phyloP scores from a whole-genome alignment of 768 basidiomycete species.

The Paxillus ammoniavirescens region DNA sequence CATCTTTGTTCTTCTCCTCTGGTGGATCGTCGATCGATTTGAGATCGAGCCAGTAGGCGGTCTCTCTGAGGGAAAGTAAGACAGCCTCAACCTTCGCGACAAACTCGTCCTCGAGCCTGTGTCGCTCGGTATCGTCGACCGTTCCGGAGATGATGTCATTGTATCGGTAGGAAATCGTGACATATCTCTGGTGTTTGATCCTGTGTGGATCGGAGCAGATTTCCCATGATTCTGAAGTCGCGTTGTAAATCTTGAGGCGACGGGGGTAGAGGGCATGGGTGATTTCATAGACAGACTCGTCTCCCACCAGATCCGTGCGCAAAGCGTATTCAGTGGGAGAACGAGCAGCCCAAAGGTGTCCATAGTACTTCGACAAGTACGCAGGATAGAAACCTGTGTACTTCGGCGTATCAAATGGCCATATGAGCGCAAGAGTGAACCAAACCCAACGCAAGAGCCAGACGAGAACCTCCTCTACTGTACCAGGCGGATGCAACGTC shows the following conservation, averaged over 20 bases:
- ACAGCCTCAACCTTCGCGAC: neutral
- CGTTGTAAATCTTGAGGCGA: constrained; percentile 15
- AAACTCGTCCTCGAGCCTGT: neutral
- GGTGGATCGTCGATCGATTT: neutral
- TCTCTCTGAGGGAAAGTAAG: constrained; percentile 5
- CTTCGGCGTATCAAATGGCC: constrained; percentile 5
- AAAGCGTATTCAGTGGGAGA: constrained; percentile 21
- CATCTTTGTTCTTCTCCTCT: constrained; percentile 12
- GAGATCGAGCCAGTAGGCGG: constrained; percentile 25
- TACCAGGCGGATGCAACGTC: neutral
- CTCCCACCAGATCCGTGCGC: constrained; percentile 2
- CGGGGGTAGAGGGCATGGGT: constrained; percentile 16
- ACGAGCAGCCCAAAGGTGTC: constrained; percentile 24
- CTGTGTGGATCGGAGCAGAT: neutral
- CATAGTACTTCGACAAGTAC: constrained; percentile 17
- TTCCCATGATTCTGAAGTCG: neutral
- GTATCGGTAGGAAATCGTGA: constrained; percentile 19
- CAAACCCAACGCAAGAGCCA: constrained; percentile 19
- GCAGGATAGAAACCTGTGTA: constrained; percentile 11
- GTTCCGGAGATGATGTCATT: constrained; percentile 4
- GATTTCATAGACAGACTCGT: constrained; percentile 1
- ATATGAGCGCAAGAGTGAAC: constrained; percentile 17
- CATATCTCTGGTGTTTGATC: constrained; percentile 13
- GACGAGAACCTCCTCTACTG: neutral
- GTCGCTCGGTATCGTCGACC: neutral